These are phyloP conservation scores for Pyricularia sp. DNA, from an alignment of 2,329 filamentous ascomycete species.

Conservation along the genomic window DNA sequence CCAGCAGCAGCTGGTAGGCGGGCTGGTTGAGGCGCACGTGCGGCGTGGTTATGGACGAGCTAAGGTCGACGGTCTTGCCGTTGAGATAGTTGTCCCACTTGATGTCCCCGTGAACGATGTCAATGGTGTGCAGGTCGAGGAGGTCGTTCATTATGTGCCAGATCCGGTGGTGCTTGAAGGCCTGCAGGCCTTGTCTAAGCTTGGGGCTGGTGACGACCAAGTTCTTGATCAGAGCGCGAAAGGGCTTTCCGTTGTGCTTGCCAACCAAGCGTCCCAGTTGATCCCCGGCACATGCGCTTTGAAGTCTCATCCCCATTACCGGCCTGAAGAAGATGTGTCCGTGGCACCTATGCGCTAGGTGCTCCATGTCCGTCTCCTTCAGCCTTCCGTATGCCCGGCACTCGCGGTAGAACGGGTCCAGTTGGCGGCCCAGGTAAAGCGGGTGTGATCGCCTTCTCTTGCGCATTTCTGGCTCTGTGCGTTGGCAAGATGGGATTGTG, in stretches of 20 bases:
- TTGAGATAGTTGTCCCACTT: not conserved
- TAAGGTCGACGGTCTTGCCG: not conserved
- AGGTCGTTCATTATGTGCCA: not conserved
- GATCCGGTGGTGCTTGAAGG: not conserved
- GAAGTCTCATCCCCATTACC: not conserved
- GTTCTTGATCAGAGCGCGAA: not conserved
- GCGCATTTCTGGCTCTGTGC: too few species aligned
- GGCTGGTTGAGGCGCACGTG: not conserved
- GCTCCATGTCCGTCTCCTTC: too few species aligned
- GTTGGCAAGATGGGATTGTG: too few species aligned
- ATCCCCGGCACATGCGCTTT: not conserved
- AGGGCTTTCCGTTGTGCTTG: not conserved
- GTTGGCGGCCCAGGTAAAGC: too few species aligned
- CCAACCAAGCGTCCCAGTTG: not conserved
- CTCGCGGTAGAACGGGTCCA: too few species aligned
- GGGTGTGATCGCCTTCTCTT: too few species aligned
- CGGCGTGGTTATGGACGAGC: not conserved
- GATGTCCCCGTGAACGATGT: not conserved
- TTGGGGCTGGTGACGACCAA: not conserved
- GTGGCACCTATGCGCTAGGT: not conserved
- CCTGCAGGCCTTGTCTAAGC: not conserved
- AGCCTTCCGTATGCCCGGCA: too few species aligned
- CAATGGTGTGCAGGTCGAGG: not conserved
- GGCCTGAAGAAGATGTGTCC: not conserved
- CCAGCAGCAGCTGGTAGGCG: not conserved